Evolutionary conservation across 228 moss, liverwort and hornwort species (phyloP).

Genomic region (Sphagnum fallax): DNA sequence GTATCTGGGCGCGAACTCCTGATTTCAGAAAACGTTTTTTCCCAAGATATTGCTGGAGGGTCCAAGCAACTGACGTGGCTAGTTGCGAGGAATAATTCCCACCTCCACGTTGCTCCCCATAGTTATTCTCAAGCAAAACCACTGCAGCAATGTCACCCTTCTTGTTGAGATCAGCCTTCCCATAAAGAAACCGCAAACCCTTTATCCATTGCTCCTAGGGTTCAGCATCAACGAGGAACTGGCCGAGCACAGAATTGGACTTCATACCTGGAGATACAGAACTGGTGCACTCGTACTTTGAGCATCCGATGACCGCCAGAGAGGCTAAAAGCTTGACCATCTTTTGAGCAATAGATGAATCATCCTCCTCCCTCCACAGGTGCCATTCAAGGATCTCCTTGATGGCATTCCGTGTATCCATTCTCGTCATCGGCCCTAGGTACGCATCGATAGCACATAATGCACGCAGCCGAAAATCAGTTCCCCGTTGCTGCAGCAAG

Average conservation of each 20-base stretch:
- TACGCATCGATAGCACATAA: conserved; percentile 30
- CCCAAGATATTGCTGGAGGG: conserved; percentile 24
- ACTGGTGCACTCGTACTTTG: conserved; percentile 11
- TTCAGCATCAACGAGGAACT: too few species aligned
- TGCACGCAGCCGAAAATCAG: conserved; percentile 26
- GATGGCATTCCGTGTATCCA: conserved; percentile 29
- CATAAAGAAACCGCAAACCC: too few species aligned
- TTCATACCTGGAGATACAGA: too few species aligned
- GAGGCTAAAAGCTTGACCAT: conserved; percentile 56
- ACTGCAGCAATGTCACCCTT: too few species aligned
- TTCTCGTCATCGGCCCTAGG: conserved; percentile 25
- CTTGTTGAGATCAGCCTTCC: too few species aligned
- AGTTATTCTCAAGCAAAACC: too few species aligned
- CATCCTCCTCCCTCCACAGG: conserved; percentile 76
- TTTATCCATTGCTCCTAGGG: too few species aligned
- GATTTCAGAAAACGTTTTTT: conserved; percentile 13
- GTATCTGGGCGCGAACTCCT: conserved; percentile 22
- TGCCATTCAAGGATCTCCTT: conserved; percentile 27
- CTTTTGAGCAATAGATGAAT: conserved; percentile 31
- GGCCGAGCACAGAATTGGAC: too few species aligned
- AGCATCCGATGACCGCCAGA: conserved; percentile 25
- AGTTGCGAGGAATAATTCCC: conserved; percentile 6
- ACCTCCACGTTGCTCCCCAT: conserved; percentile 13
- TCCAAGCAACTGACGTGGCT: conserved; percentile 11
- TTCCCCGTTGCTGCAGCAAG: conserved; percentile 28